phyloP scores from a whole-genome alignment of 2,329 filamentous ascomycete species.

The Phaeosphaeriaceae sp. region DNA sequence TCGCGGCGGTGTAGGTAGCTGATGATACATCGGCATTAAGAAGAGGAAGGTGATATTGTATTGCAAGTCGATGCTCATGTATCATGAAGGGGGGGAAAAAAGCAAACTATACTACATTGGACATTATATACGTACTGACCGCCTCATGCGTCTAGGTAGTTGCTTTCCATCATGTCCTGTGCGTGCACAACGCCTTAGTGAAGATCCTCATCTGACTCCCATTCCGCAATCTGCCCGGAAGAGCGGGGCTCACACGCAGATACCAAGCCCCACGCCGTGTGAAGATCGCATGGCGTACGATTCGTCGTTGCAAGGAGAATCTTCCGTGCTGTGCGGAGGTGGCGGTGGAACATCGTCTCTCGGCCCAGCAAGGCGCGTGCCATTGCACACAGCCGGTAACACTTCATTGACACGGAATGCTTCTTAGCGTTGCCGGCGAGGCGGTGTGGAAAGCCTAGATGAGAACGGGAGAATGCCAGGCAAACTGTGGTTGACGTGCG shows the following conservation, averaged over 20 bases:
- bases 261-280: background rate
- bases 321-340: background rate
- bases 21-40: too few relatives aligned
- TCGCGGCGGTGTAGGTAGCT: too few relatives aligned
- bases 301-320: background rate
- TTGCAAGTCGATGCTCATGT: too few relatives aligned
- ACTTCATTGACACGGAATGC: slow-evolving; percentile 1
- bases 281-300: background rate
- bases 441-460: background rate
- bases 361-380: background rate
- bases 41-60: too few relatives aligned
- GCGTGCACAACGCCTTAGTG: too few relatives aligned
- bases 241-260: background rate
- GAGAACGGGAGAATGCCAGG: background rate
- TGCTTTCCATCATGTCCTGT: too few relatives aligned
- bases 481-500: background rate
- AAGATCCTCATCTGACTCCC: background rate
- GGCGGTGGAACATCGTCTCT: slow-evolving; percentile 1
- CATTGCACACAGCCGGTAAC: background rate
- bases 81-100: too few relatives aligned
- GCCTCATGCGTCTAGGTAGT: too few relatives aligned
- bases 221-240: too few relatives aligned
- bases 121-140: too few relatives aligned
- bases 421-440: background rate
- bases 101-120: too few relatives aligned